phyloP scores from a whole-genome alignment of 129 eudicot species.

The Smallanthus sonchifolius region DNA sequence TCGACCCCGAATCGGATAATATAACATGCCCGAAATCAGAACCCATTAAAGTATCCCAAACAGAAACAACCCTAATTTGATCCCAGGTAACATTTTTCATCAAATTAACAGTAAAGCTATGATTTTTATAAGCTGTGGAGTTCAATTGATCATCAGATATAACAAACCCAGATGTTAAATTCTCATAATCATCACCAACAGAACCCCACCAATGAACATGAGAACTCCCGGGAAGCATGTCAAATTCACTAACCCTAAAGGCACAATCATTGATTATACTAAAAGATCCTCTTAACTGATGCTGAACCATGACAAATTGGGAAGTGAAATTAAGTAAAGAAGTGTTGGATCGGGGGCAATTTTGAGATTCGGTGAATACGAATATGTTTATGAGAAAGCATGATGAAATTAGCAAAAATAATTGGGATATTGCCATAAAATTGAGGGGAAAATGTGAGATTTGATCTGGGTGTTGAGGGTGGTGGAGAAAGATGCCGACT shows the following conservation, averaged over 20 bases:
- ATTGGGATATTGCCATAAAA: slow-evolving; percentile 17
- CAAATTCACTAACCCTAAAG: slow-evolving; percentile 77
- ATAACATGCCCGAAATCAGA: slow-evolving; percentile 81
- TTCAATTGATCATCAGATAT: slow-evolving; percentile 64
- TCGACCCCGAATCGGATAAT: slow-evolving; percentile 20
- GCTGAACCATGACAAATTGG: slow-evolving; percentile 76
- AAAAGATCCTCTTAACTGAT: slow-evolving; percentile 76
- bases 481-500: neutral
- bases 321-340: slow-evolving; percentile 52
- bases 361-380: slow-evolving; percentile 24
- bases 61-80: slow-evolving; percentile 57
- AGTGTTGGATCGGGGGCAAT: slow-evolving; percentile 49
- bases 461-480: slow-evolving; percentile 20
- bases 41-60: slow-evolving; percentile 72
- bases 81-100: slow-evolving; percentile 76
- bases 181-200: slow-evolving; percentile 53
- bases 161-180: slow-evolving; percentile 75
- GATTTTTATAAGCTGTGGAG: slow-evolving; percentile 47
- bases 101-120: slow-evolving; percentile 62
- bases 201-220: slow-evolving; percentile 99
- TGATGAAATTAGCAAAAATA: slow-evolving; percentile 11
- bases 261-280: slow-evolving; percentile 73
- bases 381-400: slow-evolving; percentile 21
- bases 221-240: slow-evolving; percentile 77
- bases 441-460: slow-evolving; percentile 23